These are phyloP conservation scores for Lecanicillium sp. DNA, from an alignment of 2,329 filamentous ascomycete species.

Conservation along the genomic window DNA sequence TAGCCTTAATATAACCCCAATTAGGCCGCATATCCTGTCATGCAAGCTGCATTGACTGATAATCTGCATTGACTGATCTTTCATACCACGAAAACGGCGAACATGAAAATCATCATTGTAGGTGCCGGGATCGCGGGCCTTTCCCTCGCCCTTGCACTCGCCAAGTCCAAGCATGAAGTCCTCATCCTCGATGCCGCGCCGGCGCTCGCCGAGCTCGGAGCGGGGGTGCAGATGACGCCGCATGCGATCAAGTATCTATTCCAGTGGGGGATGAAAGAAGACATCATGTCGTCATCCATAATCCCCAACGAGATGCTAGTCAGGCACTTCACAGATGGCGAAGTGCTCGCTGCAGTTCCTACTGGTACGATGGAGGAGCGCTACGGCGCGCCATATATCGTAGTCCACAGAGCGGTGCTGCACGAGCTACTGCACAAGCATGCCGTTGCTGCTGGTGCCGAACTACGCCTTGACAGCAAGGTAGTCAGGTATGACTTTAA, in stretches of 20 bases:
- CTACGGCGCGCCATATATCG: constrained; percentile 28
- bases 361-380: constrained; percentile 19
- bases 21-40: neutral
- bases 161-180: constrained; percentile 39
- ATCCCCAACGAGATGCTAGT: constrained; percentile 19
- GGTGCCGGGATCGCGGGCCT: constrained; percentile 42
- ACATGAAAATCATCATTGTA: constrained; percentile 30
- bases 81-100: neutral
- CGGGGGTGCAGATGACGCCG: constrained; percentile 27
- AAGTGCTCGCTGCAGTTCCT: constrained; percentile 17
- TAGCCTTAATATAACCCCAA: too few relatives aligned
- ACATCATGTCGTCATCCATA: constrained; percentile 17
- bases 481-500: constrained; percentile 21
- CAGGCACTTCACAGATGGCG: constrained; percentile 22
- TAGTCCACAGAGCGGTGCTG: constrained; percentile 31
- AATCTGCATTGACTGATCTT: neutral
- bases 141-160: constrained; percentile 29
- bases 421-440: constrained; percentile 26
- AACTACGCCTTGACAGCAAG: constrained; percentile 20
- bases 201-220: constrained; percentile 34
- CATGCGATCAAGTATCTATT: constrained; percentile 26
- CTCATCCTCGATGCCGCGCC: constrained; percentile 42
- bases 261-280: constrained; percentile 24
- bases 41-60: too few relatives aligned
- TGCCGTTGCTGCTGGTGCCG: constrained; percentile 21